Evolutionary conservation across 2,329 filamentous ascomycete genomes (phyloP), one percentile per base, ranked within the genome.

Genomic region (Calonectria ilicicola): DNA sequence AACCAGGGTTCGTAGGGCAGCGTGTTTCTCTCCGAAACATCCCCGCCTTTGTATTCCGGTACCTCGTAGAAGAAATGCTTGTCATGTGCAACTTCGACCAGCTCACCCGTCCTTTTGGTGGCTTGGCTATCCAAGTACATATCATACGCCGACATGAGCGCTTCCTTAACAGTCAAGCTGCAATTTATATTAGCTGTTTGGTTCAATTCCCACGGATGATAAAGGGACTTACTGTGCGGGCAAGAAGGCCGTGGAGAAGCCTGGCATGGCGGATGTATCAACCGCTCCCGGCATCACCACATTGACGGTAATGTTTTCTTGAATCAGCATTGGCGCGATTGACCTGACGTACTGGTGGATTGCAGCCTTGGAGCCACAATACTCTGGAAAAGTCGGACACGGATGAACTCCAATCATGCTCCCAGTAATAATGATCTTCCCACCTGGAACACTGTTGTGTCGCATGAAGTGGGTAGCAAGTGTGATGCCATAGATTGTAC

Each of bases 391-490:
- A 1, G 67, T 69, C 12, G 67, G 47, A 19, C 56, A 65, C 19
- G 67, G 67, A 21, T 69, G 67, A 23, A 69, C 67, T 58, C 67
- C 67, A 27, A 64, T 69, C 67, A 69, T 69, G 67, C 67, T 69
- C 21, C 67, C 67, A 2, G 67, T 69, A 7, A 69, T 35, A n/a
- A 65, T 65, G 21, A 69, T 69, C n/a, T 56, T 69, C 14, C 67
- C 67, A 15, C 67, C 67, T 10, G 67, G 67, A 15, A 42, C 63
- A 15, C 21, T 5, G 19, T 69, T 69, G 47, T 64, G 46, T 32
- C 58, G 38, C 67, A 69, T 69, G 58, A 69, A 69, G 38, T 69
- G 67, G 17, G 58, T 65, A 23, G 67, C 58, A 10, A 69, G 67
- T 12, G 67, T 65, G 21, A 69, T 69, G 21, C 67, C 67, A 35